phyloP scores from a whole-genome alignment of 2,329 filamentous ascomycete genomes.

The Colletotrichum truncatum region DNA sequence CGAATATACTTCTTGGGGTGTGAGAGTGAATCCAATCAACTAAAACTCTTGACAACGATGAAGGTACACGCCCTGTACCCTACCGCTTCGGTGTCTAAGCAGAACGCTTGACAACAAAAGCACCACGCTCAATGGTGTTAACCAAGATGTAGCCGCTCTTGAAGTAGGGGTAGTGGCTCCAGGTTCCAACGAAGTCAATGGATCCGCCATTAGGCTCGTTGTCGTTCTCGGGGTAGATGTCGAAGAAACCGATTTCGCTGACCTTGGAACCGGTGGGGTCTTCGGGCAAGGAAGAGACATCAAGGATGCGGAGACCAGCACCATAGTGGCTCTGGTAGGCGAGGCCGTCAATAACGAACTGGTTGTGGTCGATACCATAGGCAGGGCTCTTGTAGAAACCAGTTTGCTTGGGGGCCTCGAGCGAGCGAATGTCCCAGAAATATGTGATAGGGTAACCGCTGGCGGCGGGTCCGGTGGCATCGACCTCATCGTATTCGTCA shows the following conservation, averaged over 20 bases:
- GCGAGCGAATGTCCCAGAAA: constrained; percentile 54
- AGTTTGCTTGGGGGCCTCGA: constrained; percentile 50
- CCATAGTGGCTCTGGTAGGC: constrained; percentile 56
- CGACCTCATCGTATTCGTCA: constrained; percentile 55
- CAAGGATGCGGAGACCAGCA: constrained; percentile 48
- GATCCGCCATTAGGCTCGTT: constrained; percentile 29
- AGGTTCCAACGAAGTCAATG: constrained; percentile 32
- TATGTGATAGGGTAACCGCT: constrained; percentile 55
- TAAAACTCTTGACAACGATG: too few relatives aligned
- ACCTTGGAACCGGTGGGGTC: constrained; percentile 49
- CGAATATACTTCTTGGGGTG: too few relatives aligned
- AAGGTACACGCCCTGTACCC: too few relatives aligned
- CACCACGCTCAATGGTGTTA: constrained; percentile 36
- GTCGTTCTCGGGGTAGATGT: constrained; percentile 49
- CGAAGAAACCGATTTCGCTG: constrained; percentile 53
- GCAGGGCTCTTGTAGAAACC: constrained; percentile 47
- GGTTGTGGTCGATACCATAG: constrained; percentile 53
- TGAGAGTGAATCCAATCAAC: too few relatives aligned
- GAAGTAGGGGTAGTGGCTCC: constrained; percentile 34
- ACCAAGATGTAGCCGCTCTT: constrained; percentile 33
- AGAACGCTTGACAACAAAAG: constrained; percentile 32
- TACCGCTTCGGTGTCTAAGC: too few relatives aligned
- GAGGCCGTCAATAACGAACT: constrained; percentile 51
- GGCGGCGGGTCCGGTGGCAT: constrained; percentile 41
- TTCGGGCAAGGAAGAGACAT: constrained; percentile 39